phyloP scores from a whole-genome alignment of 306 rosid genomes.

The Medicago ruthenica region DNA sequence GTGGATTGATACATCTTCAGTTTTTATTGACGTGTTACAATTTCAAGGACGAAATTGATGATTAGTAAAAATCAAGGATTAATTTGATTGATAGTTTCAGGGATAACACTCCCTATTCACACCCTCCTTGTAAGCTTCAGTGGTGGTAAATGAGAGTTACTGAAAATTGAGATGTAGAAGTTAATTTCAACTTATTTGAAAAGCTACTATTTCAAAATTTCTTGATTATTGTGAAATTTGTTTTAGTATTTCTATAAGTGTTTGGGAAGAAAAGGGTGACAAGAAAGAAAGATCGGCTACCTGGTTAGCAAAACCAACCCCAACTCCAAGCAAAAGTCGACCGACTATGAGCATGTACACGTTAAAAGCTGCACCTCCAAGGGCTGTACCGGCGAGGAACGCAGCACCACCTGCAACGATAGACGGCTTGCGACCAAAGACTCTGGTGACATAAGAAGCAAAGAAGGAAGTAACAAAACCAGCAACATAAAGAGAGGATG shows the following conservation, averaged over 20 bases:
- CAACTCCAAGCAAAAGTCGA: conserved; percentile 75
- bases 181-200: not conserved
- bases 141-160: not conserved
- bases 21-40: too few relatives aligned
- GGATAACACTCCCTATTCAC: not conserved
- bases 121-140: not conserved
- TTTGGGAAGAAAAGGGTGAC: not conserved
- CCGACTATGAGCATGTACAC: conserved; percentile 76
- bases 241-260: not conserved
- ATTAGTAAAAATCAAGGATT: too few relatives aligned
- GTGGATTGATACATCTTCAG: too few relatives aligned
- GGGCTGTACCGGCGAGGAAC: conserved; percentile 67
- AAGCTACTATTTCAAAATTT: not conserved
- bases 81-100: too few relatives aligned
- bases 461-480: conserved; percentile 72
- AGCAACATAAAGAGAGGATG: conserved; percentile 78
- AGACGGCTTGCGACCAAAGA: conserved; percentile 73
- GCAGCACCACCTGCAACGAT: conserved; percentile 66
- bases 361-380: conserved; percentile 70
- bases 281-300: conserved; percentile 40
- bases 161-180: conserved; percentile 1
- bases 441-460: conserved; percentile 62
- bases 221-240: not conserved
- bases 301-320: conserved; percentile 86
- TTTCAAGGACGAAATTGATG: too few relatives aligned